Evolutionary conservation across 495 filamentous ascomycete genomes (phyloP).

Genomic region (Lindgomyces ingoldianus): DNA sequence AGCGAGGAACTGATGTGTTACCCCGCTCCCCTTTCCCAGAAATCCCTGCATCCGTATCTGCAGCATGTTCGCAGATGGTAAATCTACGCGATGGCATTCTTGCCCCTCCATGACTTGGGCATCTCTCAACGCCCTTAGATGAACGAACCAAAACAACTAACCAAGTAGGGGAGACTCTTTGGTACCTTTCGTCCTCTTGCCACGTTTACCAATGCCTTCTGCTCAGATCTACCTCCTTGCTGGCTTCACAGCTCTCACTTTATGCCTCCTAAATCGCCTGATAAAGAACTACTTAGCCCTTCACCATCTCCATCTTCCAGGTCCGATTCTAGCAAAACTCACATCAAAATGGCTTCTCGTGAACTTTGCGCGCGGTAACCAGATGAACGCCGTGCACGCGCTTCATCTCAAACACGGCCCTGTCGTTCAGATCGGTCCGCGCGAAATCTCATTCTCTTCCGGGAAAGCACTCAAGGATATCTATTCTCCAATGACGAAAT

Average conservation of each 20-base stretch:
- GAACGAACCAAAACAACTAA: too few relatives aligned
- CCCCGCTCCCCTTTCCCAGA: too few relatives aligned
- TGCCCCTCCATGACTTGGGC: too few relatives aligned
- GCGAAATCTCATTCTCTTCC: background rate
- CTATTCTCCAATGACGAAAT: background rate
- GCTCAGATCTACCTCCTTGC: background rate
- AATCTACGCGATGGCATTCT: too few relatives aligned
- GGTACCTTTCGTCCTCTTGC: too few relatives aligned
- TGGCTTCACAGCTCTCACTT: background rate
- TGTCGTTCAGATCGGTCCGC: conserved; percentile 5
- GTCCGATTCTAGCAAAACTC: background rate
- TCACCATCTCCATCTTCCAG: background rate
- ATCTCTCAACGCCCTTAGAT: too few relatives aligned
- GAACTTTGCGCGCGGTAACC: conserved; percentile 2
- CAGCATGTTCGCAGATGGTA: too few relatives aligned
- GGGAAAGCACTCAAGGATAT: background rate
- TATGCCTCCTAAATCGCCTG: background rate
- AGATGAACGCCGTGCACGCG: background rate
- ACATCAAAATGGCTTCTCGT: conserved; percentile 3
- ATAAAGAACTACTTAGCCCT: background rate
- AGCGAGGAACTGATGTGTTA: too few relatives aligned
- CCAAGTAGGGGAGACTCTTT: too few relatives aligned
- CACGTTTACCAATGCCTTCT: too few relatives aligned
- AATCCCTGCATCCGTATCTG: too few relatives aligned
- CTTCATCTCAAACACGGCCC: background rate